A percentile compares a stretch with the other conserved stretches of the same genome.
Conservation (phyloP, 345 rosid species). For the Draba incana region DNA sequence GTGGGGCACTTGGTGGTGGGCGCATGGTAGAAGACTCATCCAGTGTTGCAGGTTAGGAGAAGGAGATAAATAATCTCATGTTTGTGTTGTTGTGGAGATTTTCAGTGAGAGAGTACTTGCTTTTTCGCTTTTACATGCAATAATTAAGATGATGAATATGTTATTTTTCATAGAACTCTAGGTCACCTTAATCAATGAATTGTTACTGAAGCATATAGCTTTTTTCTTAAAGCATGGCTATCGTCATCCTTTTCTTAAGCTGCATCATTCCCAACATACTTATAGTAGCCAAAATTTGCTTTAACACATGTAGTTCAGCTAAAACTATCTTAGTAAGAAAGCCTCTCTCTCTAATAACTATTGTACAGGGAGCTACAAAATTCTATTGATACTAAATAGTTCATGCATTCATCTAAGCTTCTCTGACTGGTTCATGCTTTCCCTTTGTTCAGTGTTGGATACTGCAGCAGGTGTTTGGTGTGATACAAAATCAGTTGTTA, state of each 20-base stretch:
- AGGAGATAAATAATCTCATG: slow-evolving; percentile 3
- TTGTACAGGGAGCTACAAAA: slow-evolving; percentile 3
- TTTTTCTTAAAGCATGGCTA: slow-evolving; percentile 7
- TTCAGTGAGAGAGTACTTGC: slow-evolving; percentile 8
- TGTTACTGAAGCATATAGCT: slow-evolving; percentile 15
- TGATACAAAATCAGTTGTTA: slow-evolving; percentile 97
- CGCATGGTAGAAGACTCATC: slow-evolving; percentile 99
- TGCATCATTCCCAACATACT: slow-evolving; percentile 8
- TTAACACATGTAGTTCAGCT: slow-evolving; percentile 4
- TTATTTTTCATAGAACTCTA: not conserved
- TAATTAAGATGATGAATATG: not conserved
- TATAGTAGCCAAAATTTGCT: slow-evolving; percentile 7
- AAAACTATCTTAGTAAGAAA: not conserved
- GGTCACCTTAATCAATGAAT: not conserved
- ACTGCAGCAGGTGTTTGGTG: slow-evolving; percentile 99
- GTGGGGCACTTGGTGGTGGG: slow-evolving; percentile 99
- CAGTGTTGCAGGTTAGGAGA: slow-evolving; percentile 81
- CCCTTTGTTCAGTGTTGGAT: slow-evolving; percentile 74
- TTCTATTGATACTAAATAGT: not conserved
- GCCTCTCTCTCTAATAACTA: not conserved
- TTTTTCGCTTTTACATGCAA: not conserved
- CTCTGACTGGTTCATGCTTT: slow-evolving; percentile 36
- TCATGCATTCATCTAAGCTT: slow-evolving; percentile 2
- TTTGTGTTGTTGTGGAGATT: slow-evolving; percentile 12
- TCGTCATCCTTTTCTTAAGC: not conserved